Evolutionary conservation across 2,329 filamentous ascomycete genomes (phyloP), one percentile per base, ranked within the genome.

Genomic region (Aspergillus bombycis): DNA sequence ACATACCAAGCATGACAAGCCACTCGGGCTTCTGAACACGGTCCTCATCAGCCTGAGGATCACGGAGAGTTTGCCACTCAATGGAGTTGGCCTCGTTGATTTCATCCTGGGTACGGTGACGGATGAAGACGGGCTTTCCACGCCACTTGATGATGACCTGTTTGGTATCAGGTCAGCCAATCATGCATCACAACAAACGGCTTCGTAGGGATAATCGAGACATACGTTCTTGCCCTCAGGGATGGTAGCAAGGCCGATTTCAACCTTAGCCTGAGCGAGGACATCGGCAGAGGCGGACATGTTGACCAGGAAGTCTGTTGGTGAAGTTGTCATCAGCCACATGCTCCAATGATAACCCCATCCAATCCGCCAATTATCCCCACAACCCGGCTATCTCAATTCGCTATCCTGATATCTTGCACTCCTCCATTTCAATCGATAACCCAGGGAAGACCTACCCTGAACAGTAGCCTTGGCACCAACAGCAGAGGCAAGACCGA

Each of bases 91-190:
- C 95, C 83, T 97, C 92, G 77, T 93, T 89, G 84, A 99, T 98
- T 85, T 99, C 95, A 76, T 87, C 85, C 75, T 88, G 83, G 74
- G 95, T 99, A 78, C 95, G 93, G 90, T 99, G 95, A 81, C 95
- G 94, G 88, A 99, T 93, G 87, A 99, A 99, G 81, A 99, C 93
- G 81, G 95, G 95, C 91, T 99, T 99, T 81, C 95, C 95, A 86
- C 95, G 92, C 95, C 95, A 99, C 86, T 99, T 99, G 87, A 99
- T 96, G 81, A 99, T 96, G 80, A 99, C 90, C 91, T 94, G 75
- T 71, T 61, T 26, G 48, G 61, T 57, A 61, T 67, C 60, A 10
- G 67, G 66, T 65, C 28, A 55, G 56, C 32, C 21, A 36, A 34
- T 19, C 38, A 16, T 26, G n/a, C 28, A 28, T 46, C 46, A 9